phyloP scores from a whole-genome alignment of 2,329 filamentous ascomycete genomes.

The Apiospora pterosperma region DNA sequence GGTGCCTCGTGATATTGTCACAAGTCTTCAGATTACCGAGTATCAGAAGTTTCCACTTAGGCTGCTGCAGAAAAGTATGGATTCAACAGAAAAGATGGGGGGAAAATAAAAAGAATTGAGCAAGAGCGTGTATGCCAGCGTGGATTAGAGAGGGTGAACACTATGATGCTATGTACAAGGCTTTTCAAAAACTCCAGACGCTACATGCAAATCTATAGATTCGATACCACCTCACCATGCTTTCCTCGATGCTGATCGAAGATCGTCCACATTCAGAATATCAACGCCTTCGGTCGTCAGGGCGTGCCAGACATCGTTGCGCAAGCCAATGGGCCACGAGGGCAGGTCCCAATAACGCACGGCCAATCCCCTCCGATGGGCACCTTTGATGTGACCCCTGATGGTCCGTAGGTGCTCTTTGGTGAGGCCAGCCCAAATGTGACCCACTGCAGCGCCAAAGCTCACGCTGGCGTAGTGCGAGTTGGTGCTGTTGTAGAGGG shows the following conservation, averaged over 20 bases:
- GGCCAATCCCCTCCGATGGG: constrained; percentile 47
- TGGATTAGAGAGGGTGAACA: neutral
- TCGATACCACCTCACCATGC: constrained; percentile 30
- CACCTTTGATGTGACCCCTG: constrained; percentile 40
- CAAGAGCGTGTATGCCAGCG: neutral
- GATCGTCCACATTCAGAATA: constrained; percentile 59
- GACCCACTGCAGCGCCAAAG: constrained; percentile 46
- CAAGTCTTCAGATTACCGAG: neutral
- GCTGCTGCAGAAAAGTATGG: neutral
- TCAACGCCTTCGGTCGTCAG: constrained; percentile 56
- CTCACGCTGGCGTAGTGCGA: constrained; percentile 58
- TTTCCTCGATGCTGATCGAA: constrained; percentile 40
- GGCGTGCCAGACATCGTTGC: constrained; percentile 55
- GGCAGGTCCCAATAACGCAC: constrained; percentile 60
- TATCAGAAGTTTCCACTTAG: neutral
- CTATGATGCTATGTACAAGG: neutral
- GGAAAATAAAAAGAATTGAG: too few relatives aligned
- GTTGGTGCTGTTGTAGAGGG: constrained; percentile 43
- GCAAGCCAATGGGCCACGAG: constrained; percentile 49
- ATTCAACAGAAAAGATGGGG: neutral
- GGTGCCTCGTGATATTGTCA: neutral
- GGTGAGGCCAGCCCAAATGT: constrained; percentile 41
- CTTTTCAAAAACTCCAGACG: neutral
- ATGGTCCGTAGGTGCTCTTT: constrained; percentile 36
- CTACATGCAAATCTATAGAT: neutral